A percentile compares a stretch with the other conserved stretches of the same genome.
Conservation (phyloP, 768 basidiomycete genomes). For the Rhodotorula kratochvilovae region DNA sequence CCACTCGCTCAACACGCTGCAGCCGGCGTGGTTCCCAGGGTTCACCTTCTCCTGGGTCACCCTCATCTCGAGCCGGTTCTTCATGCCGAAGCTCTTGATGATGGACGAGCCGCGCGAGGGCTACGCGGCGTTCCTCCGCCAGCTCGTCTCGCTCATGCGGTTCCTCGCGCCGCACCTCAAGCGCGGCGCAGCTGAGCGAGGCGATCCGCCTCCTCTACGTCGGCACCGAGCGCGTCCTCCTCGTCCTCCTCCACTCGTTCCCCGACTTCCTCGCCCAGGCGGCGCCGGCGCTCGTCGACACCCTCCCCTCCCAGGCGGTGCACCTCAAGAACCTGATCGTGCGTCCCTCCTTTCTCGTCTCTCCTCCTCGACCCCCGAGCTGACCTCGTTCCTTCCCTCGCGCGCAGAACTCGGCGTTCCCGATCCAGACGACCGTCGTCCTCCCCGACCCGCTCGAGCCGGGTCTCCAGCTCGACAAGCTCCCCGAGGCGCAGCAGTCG, state of each 20-base stretch:
- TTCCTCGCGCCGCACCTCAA: slow-evolving; percentile 89
- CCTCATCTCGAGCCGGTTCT: slow-evolving; percentile 87
- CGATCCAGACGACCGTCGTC: slow-evolving; percentile 52
- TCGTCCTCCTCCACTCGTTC: slow-evolving; percentile 96
- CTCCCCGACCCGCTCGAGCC: slow-evolving; percentile 69
- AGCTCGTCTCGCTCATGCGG: slow-evolving; percentile 87
- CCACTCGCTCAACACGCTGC: slow-evolving; percentile 90
- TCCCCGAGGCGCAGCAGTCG: slow-evolving; percentile 86
- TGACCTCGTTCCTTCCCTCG: neutral
- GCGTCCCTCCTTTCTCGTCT: neutral
- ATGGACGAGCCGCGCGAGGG: slow-evolving; percentile 71
- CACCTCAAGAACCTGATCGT: slow-evolving; percentile 89
- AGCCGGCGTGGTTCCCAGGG: slow-evolving; percentile 93
- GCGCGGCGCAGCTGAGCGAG: slow-evolving; percentile 63
- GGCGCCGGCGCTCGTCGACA: slow-evolving; percentile 91
- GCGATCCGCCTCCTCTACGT: slow-evolving; percentile 83
- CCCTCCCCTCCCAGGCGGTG: slow-evolving; percentile 84
- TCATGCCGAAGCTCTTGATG: slow-evolving; percentile 91
- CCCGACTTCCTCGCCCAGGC: slow-evolving; percentile 54
- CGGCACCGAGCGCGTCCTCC: slow-evolving; percentile 78
- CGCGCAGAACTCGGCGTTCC: slow-evolving; percentile 67
- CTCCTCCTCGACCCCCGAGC: neutral
- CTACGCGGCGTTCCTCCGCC: slow-evolving; percentile 93
- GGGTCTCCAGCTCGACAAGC: slow-evolving; percentile 50
- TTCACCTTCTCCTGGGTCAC: slow-evolving; percentile 99